These are phyloP conservation scores for Trypanosoma caninum DNA, from an alignment of 208 protist genomes.

Conservation along the genomic window DNA sequence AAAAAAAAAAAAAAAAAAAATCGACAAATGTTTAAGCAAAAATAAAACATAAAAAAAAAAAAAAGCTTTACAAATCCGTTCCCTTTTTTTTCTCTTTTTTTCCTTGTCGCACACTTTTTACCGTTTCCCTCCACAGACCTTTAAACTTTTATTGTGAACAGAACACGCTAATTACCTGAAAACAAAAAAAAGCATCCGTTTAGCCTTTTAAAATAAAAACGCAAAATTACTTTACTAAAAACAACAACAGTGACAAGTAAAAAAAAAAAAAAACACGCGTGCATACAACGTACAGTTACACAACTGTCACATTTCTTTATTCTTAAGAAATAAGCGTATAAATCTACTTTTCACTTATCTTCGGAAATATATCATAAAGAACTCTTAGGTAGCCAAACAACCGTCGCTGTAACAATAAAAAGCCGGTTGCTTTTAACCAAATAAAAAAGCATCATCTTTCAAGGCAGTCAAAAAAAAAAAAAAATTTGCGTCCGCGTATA, in stretches of 20 bases:
- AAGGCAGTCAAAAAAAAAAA: no score
- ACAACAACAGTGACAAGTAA: constrained; percentile 13
- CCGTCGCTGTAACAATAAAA: no score
- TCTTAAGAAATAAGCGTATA: no score
- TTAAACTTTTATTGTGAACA: background rate
- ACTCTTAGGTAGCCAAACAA: no score
- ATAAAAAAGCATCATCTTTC: no score
- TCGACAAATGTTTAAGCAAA: background rate
- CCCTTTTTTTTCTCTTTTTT: background rate
- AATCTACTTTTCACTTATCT: no score
- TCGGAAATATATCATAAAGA: no score
- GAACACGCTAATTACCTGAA: background rate
- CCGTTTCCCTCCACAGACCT: background rate
- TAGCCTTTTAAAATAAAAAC: no score
- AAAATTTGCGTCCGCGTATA: no score
- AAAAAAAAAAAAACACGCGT: constrained; percentile 10
- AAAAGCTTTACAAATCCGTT: background rate
- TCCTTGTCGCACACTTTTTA: background rate
- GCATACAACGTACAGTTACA: background rate
- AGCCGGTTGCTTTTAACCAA: no score
- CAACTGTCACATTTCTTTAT: no score
- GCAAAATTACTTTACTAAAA: no score
- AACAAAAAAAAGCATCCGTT: constrained; percentile 3
- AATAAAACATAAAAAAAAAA: background rate
- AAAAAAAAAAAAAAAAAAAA: constrained; percentile 3